Evolutionary conservation across 2,329 filamentous ascomycete genomes (phyloP), one percentile per base, ranked within the genome.

Genomic region (Tolypocladium ophioglossoides): DNA sequence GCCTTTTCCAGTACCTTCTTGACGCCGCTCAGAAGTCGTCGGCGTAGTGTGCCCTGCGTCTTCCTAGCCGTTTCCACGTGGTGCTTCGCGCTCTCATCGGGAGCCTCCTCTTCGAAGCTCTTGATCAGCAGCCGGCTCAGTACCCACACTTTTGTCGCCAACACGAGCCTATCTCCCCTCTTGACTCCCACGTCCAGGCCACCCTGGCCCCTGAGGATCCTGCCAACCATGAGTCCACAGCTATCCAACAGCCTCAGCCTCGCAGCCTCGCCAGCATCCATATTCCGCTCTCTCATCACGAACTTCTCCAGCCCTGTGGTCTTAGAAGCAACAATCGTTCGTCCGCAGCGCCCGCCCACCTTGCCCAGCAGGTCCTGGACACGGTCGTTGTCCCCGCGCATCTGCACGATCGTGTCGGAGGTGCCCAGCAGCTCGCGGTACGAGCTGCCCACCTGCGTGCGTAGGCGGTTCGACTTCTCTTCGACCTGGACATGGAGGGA

Each of bases 351-450:
- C 44, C 81, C 80, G 48, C 89, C 89, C 73, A 96, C 86, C 56
- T 78, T 77, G 18, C 80, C 80, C 52, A 97, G 77, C 39, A 84
- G 80, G 6, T 77, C 74, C 69, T 96, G 90, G 18, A 90, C 86
- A 14, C 76, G 73, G 57, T 85, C 80, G 72, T 94, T 92, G 66
- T 92, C 84, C 40, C 71, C 72, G 61, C 89, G 87, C 89, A 97
- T 96, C 57, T 85, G 80, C 53, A 96, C 87, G 61, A 97, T 97
- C n/a, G 85, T 85, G 71, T 96, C 91, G 53, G 92, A 92, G 0
- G 92, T 96, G 52, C 89, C 89, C 30, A 97, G 83, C 10, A 97
- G 83, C 63, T 94, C 89, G 61, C 92, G 87, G 71, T 97, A 97
- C 64, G 80, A 84, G 55, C 74, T 77, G 60, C 83, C 83, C 57